Conservation (phyloP, 202 grass and related monocot species). For the Setaria italica region DNA sequence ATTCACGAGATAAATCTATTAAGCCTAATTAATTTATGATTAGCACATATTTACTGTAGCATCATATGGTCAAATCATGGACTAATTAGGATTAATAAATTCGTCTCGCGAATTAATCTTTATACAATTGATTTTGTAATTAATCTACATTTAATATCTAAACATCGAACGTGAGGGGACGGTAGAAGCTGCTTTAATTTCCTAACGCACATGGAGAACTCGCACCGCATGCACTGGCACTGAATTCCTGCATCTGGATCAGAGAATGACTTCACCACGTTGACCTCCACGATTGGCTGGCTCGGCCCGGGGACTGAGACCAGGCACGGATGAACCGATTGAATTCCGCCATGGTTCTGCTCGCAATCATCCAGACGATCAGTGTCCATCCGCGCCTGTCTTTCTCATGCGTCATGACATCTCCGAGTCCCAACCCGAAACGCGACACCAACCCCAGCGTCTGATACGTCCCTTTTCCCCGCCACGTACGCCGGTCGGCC, state of each 20-base stretch:
- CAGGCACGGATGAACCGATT: background rate
- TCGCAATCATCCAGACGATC: slow-evolving; percentile 28
- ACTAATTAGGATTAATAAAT: too few relatives aligned
- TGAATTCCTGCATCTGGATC: slow-evolving; percentile 12
- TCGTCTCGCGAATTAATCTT: too few relatives aligned
- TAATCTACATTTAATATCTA: too few relatives aligned
- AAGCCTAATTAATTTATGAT: too few relatives aligned
- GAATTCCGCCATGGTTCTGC: slow-evolving; percentile 28
- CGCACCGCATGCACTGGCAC: background rate
- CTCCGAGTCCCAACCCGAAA: slow-evolving; percentile 18
- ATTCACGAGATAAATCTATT: too few relatives aligned
- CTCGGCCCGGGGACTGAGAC: background rate
- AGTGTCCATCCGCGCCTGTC: background rate
- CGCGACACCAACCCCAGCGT: background rate
- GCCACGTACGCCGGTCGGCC: slow-evolving; percentile 3
- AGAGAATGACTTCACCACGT: background rate
- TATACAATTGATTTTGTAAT: too few relatives aligned
- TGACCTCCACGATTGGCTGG: background rate
- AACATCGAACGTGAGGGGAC: too few relatives aligned
- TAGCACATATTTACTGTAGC: too few relatives aligned
- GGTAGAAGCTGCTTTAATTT: too few relatives aligned
- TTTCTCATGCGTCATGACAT: slow-evolving; percentile 7
- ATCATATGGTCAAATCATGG: too few relatives aligned
- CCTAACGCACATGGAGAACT: slow-evolving; percentile 3
- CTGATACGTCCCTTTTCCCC: background rate